Evolutionary conservation across 495 filamentous ascomycete species (phyloP), one percentile per base, ranked within the genome.

Genomic region (Usnea hakonensis): DNA sequence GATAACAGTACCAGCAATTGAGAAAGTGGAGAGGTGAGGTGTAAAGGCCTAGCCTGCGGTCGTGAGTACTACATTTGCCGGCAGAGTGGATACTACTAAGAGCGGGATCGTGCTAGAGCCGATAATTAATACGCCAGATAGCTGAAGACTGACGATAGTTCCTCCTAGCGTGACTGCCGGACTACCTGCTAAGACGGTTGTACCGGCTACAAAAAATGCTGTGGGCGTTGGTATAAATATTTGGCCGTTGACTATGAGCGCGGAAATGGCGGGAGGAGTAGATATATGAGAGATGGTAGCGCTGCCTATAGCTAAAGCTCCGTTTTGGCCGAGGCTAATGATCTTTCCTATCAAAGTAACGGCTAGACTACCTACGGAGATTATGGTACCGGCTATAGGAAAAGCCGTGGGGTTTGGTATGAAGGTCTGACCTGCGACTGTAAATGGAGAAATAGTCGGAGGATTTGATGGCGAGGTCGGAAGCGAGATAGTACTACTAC

Each of bases 101-200:
- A 60, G 57, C 16, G 30, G 23, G 4, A 52, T 33, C 35, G 41
- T 57, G 28, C 55, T 52, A 1, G 58, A 37, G 6, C 46, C 46
- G 26, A 46, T 3, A 21, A 60, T 37, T 3, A 48, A 38, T 14
- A 19, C 28, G 13, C 58, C 58, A 4, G 58, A 52, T 17, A 41
- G 23, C 14, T 52, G 41, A 30, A 61, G 50, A 32, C 46, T 53
- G 21, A 52, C 30, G n/a, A 44, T 9, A 1, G 61, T 64, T 10
- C 61, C 65, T 21, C 14, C 5, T 1, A 55, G 13, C 16, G 53
- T 55, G 10, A 65, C 40, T 17, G 58, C 58, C 26, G 58, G 19
- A 30, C 33, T 33, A 9, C 35, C 63, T 17, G 63, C 59, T 40
- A 40, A 44, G n/a, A 65, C 16, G 17, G 50, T 57, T n/a, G 62